These are phyloP conservation scores for Corynespora cassiicola DNA, from an alignment of 2,329 filamentous ascomycete species.

Conservation along the genomic window DNA sequence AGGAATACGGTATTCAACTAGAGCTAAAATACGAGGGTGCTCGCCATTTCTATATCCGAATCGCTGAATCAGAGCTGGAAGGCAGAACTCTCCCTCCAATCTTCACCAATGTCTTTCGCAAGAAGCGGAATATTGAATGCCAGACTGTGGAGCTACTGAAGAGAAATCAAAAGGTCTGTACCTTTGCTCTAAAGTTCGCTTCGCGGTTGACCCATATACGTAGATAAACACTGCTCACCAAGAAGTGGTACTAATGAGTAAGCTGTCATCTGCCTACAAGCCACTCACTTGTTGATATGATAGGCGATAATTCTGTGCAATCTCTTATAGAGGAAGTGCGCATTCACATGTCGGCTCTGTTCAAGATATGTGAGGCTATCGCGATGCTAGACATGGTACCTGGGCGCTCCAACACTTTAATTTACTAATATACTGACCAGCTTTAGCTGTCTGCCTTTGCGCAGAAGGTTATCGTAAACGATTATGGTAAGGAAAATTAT, in stretches of 20 bases:
- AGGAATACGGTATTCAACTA: conserved; percentile 63
- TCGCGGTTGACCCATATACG: conserved; percentile 48
- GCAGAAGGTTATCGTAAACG: conserved; percentile 71
- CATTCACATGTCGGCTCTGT: conserved; percentile 73
- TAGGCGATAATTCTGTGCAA: conserved; percentile 72
- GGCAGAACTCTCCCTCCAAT: conserved; percentile 65
- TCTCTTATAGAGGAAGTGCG: conserved; percentile 76
- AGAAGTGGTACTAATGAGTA: conserved; percentile 81
- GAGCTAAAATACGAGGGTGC: conserved; percentile 77
- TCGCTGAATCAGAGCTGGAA: conserved; percentile 69
- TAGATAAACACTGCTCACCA: conserved; percentile 79
- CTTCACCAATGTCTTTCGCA: conserved; percentile 79
- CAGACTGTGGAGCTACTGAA: conserved; percentile 87
- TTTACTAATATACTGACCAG: conserved; percentile 2
- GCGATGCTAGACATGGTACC: conserved; percentile 84
- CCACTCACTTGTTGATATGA: conserved; percentile 7
- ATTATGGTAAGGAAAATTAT: conserved; percentile 56
- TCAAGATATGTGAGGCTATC: conserved; percentile 84
- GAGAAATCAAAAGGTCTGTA: conserved; percentile 62
- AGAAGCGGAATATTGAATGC: conserved; percentile 81
- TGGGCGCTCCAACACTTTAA: too few species aligned
- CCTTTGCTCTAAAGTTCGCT: not conserved
- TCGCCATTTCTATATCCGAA: conserved; percentile 79
- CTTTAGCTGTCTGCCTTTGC: conserved; percentile 40
- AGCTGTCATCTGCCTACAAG: not conserved